Conservation (phyloP, 768 basidiomycete species). For the Aureoboletus auriporus region DNA sequence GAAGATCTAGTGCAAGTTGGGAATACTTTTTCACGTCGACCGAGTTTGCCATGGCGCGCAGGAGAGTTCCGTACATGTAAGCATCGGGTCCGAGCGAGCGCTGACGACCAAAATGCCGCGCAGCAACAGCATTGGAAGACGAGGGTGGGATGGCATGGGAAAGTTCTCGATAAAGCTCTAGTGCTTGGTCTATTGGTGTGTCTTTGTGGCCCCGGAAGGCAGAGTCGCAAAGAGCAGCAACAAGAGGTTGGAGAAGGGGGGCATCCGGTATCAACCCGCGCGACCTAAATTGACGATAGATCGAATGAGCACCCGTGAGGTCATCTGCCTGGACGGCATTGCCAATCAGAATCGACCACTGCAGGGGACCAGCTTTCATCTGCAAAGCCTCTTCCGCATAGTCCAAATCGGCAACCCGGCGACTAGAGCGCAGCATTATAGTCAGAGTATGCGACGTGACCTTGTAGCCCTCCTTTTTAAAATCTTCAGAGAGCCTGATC, state of each 20-base stretch:
- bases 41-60: constrained; percentile 43
- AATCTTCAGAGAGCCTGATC: constrained; percentile 31
- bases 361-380: constrained; percentile 37
- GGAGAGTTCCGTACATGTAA: constrained; percentile 51
- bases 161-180: constrained; percentile 51
- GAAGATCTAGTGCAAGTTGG: constrained; percentile 43
- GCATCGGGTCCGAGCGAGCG: constrained; percentile 45
- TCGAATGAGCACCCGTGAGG: constrained; percentile 38
- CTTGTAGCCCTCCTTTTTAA: constrained; percentile 32
- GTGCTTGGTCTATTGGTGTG: constrained; percentile 46
- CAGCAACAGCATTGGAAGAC: constrained; percentile 5
- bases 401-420: constrained; percentile 37
- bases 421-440: constrained; percentile 42
- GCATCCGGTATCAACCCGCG: constrained; percentile 46
- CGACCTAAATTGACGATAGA: constrained; percentile 46
- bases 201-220: constrained; percentile 36
- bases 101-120: constrained; percentile 21
- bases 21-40: constrained; percentile 48
- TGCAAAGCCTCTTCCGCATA: constrained; percentile 39
- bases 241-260: constrained; percentile 49
- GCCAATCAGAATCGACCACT: constrained; percentile 54
- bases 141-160: constrained; percentile 29
- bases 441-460: constrained; percentile 31
- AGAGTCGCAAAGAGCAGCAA: constrained; percentile 45
- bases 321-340: constrained; percentile 43